Conservation (phyloP, 768 basidiomycete genomes). For the Rhizopogon vulgaris region DNA sequence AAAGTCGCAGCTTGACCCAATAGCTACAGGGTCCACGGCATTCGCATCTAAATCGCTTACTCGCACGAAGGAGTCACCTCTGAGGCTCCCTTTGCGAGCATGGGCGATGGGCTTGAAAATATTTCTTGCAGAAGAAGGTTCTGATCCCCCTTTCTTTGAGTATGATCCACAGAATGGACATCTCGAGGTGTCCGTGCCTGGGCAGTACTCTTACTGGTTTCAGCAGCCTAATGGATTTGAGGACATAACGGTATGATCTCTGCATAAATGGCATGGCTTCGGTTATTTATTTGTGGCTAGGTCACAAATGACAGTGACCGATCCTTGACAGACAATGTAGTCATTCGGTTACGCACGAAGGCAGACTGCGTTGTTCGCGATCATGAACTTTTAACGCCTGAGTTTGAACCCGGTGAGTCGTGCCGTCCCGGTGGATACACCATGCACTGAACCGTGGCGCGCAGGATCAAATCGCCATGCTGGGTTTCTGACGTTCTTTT, state of each 20-base stretch:
- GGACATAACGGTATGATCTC: not conserved
- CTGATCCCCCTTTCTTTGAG: not conserved
- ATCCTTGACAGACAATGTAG: constrained; percentile 11
- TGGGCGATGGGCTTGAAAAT: constrained; percentile 21
- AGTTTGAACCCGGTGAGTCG: constrained; percentile 18
- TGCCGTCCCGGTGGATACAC: not conserved
- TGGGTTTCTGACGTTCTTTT: constrained; percentile 12
- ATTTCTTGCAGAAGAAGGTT: not conserved
- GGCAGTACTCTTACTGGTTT: not conserved
- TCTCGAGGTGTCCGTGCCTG: not conserved
- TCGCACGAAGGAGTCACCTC: not conserved
- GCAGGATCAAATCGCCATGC: constrained; percentile 12
- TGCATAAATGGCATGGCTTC: not conserved
- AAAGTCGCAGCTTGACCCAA: constrained; percentile 6
- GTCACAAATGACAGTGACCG: constrained; percentile 13
- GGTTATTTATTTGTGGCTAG: constrained; percentile 6
- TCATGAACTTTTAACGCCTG: not conserved
- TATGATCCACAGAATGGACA: not conserved
- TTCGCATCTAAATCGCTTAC: constrained; percentile 6
- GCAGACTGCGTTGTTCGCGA: constrained; percentile 3
- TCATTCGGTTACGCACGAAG: constrained; percentile 16
- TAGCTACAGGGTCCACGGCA: constrained; percentile 24
- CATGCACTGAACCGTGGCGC: not conserved
- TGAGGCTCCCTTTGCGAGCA: constrained; percentile 17
- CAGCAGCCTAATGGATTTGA: not conserved